These are phyloP conservation scores for Zanthoxylum bungeanum DNA, from an alignment of 345 rosid species.

Conservation along the genomic window DNA sequence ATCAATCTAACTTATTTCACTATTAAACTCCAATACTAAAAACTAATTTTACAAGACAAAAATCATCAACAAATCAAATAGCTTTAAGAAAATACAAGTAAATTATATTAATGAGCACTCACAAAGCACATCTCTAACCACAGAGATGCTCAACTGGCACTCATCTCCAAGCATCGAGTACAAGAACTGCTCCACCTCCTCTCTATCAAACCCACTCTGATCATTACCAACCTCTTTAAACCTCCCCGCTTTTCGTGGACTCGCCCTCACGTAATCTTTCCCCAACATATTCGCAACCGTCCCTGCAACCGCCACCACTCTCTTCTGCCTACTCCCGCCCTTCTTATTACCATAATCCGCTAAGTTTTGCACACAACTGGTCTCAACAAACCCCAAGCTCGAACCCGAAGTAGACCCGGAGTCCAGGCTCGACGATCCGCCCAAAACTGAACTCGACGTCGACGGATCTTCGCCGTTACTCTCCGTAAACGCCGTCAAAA, in stretches of 20 bases:
- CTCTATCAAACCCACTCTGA: conserved; percentile 30
- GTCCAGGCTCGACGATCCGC: conserved; percentile 39
- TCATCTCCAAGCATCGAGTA: conserved; percentile 79
- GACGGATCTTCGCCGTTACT: conserved; percentile 38
- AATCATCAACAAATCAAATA: neutral
- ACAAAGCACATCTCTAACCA: conserved; percentile 81
- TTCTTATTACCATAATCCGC: conserved; percentile 20
- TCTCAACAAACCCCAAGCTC: conserved; percentile 36
- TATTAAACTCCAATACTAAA: neutral
- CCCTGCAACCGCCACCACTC: conserved; percentile 66
- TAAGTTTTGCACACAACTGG: conserved; percentile 19
- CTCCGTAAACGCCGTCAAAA: conserved; percentile 32
- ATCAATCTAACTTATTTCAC: neutral
- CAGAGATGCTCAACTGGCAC: conserved; percentile 63
- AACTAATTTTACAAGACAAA: neutral
- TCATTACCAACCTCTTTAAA: conserved; percentile 22
- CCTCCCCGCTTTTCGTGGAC: conserved; percentile 26
- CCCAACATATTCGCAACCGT: conserved; percentile 80
- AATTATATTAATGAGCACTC: too few relatives aligned
- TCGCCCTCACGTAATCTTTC: conserved; percentile 64
- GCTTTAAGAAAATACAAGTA: neutral
- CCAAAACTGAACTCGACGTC: conserved; percentile 39
- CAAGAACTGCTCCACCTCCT: conserved; percentile 67
- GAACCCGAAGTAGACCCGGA: conserved; percentile 46
- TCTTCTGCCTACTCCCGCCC: conserved; percentile 50